These are phyloP conservation scores for Rhytidiadelphus loreus DNA, from an alignment of 225 moss, liverwort and hornwort genomes.

Conservation along the genomic window DNA sequence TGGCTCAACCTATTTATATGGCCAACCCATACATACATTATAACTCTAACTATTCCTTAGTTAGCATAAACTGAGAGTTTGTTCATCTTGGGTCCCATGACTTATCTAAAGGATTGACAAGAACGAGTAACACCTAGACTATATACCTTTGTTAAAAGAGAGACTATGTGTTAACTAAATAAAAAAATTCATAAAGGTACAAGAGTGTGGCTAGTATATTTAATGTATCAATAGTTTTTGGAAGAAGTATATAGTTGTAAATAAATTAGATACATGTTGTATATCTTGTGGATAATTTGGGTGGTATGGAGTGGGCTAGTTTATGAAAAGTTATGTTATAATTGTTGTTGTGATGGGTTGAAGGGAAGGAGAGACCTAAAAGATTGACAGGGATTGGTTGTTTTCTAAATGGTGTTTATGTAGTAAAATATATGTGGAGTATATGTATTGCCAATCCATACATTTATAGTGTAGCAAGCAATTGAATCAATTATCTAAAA, in stretches of 20 bases:
- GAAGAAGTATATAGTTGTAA: neutral
- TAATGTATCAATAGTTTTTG: neutral
- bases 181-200: neutral
- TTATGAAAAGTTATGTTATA: neutral
- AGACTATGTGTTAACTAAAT: neutral
- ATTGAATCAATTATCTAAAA: neutral
- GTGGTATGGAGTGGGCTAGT: neutral
- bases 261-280: neutral
- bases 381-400: no score
- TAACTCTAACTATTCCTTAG: neutral
- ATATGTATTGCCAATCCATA: no score
- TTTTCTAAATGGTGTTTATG: neutral
- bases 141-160: neutral
- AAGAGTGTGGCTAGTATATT: neutral
- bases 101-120: neutral
- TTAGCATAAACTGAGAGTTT: neutral
- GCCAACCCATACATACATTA: neutral
- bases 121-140: neutral
- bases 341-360: neutral
- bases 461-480: neutral
- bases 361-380: accelerated
- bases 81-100: neutral
- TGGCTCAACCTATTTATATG: neutral
- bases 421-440: no score
- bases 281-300: neutral